Percentiles rank a stretch among this genome's conserved stretches.
Conservation (phyloP, 2,329 filamentous ascomycete genomes). For the Trichoderma arundinaceum region DNA sequence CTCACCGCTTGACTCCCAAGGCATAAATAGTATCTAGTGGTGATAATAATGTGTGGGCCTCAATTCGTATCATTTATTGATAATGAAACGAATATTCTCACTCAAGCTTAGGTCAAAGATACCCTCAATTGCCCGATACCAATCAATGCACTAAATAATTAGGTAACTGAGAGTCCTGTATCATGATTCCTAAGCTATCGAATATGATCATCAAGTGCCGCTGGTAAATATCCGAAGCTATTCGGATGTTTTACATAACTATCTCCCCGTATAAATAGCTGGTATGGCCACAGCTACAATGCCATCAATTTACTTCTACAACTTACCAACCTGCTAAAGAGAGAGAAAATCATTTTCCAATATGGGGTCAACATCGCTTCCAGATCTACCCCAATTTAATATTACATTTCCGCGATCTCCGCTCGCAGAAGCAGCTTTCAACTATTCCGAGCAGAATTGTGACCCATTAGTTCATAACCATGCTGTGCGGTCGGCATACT, state of each 20-base stretch:
- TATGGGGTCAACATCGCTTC: not conserved
- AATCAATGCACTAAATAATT: not conserved
- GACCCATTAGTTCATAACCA: not conserved
- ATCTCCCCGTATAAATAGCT: not conserved
- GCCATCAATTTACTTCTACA: not conserved
- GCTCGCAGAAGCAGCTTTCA: not conserved
- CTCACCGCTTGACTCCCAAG: too few relatives aligned
- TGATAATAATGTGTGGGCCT: too few relatives aligned
- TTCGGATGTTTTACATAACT: slow-evolving; percentile 13
- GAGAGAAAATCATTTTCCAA: not conserved
- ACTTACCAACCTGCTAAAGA: not conserved
- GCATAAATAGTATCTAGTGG: too few relatives aligned
- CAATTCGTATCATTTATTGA: too few relatives aligned
- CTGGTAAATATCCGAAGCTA: not conserved
- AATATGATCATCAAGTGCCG: not conserved
- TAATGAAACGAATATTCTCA: too few relatives aligned
- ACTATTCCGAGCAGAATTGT: not conserved
- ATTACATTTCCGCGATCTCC: not conserved
- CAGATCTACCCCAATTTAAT: not conserved
- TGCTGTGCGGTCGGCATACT: slow-evolving; percentile 6
- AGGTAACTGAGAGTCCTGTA: not conserved
- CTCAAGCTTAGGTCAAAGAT: not conserved
- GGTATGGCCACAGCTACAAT: too few relatives aligned
- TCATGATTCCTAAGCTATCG: not conserved
- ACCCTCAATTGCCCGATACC: not conserved